These are phyloP conservation scores for Ceriops zippeliana DNA, from an alignment of 345 rosid genomes.

Conservation along the genomic window DNA sequence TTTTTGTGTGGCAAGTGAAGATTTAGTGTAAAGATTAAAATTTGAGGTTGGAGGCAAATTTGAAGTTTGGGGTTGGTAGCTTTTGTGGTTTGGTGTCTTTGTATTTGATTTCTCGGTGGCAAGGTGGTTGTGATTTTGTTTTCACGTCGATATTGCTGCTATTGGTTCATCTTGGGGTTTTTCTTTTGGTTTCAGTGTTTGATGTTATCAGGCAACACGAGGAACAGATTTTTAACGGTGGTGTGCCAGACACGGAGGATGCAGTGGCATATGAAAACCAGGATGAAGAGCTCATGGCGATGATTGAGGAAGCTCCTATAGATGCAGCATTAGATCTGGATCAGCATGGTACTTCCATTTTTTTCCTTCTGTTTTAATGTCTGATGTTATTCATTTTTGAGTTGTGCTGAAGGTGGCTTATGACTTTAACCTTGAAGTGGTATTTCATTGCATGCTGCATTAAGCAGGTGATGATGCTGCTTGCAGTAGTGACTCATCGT, in stretches of 20 bases:
- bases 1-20: too few relatives aligned
- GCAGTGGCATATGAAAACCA: conserved; percentile 48
- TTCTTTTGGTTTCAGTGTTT: conserved; percentile 20
- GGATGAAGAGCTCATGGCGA: conserved; percentile 56
- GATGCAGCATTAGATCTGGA: conserved; percentile 29
- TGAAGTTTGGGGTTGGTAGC: neutral
- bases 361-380: neutral
- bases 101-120: neutral
- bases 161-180: conserved; percentile 3
- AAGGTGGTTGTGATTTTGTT: neutral
- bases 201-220: conserved; percentile 39
- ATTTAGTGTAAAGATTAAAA: too few relatives aligned
- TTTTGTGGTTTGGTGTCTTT: neutral
- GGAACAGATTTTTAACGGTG: conserved; percentile 53
- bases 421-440: neutral
- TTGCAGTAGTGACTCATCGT: conserved; percentile 27
- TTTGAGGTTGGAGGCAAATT: too few relatives aligned
- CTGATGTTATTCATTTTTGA: neutral
- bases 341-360: conserved; percentile 26
- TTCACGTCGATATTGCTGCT: neutral
- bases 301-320: conserved; percentile 49
- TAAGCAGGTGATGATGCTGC: conserved; percentile 39
- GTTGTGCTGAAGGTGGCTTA: neutral
- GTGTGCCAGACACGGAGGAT: conserved; percentile 49
- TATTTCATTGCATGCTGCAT: conserved; percentile 4